Conservation (phyloP, 1,284 basidiomycete species). For the Apiotrichum porosum region DNA sequence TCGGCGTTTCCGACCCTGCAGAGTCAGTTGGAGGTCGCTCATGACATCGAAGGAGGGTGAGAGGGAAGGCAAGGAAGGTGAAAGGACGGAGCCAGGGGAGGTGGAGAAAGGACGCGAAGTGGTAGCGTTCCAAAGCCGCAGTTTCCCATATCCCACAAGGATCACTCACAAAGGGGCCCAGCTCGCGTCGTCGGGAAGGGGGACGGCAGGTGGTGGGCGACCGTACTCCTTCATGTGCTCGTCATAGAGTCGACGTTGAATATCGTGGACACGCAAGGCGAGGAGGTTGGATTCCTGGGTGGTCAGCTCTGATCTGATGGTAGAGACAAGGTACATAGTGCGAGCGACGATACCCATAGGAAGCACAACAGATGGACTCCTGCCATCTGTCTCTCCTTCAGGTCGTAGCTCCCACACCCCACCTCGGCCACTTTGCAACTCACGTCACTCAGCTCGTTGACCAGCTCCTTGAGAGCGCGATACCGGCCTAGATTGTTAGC, state of each 20-base stretch:
- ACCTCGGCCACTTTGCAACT: too few species aligned
- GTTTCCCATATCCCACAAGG: too few species aligned
- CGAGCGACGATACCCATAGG: not conserved
- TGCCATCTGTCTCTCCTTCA: too few species aligned
- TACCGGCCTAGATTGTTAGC: conserved; percentile 16
- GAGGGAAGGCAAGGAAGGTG: too few species aligned
- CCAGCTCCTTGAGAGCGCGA: conserved; percentile 22
- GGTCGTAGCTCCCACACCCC: too few species aligned
- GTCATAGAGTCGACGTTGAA: conserved; percentile 20
- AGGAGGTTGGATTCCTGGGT: conserved; percentile 24
- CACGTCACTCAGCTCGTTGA: conserved; percentile 26
- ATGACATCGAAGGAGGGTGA: not conserved
- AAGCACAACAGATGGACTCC: too few species aligned
- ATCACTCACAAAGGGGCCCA: conserved; percentile 17
- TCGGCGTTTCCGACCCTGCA: conserved; percentile 7
- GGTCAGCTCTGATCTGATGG: too few species aligned
- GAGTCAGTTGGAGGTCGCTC: not conserved
- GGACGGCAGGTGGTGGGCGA: conserved; percentile 8
- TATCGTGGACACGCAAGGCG: conserved; percentile 16
- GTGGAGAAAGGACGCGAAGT: too few species aligned
- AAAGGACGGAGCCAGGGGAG: too few species aligned
- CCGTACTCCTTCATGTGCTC: conserved; percentile 10
- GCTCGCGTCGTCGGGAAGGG: conserved; percentile 11
- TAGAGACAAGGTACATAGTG: not conserved
- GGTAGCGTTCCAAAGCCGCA: too few species aligned